A percentile compares a stretch with the other conserved stretches of the same genome.
Conservation (phyloP, 176 grass and related monocot species). For the Rhynchospora pubera region DNA sequence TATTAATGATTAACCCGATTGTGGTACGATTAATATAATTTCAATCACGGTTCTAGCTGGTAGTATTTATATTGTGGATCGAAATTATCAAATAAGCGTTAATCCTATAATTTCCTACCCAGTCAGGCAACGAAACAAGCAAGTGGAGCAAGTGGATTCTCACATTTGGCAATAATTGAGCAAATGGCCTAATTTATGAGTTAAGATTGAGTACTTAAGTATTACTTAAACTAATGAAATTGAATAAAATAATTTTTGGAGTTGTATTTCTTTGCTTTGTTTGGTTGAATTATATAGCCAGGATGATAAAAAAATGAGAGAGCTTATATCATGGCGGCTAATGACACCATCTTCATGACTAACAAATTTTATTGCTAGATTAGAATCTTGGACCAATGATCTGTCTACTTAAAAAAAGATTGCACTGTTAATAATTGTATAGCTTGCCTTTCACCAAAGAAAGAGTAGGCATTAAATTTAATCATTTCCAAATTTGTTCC, state of each 20-base stretch:
- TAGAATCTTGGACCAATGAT: neutral
- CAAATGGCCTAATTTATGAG: neutral
- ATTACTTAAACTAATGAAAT: neutral
- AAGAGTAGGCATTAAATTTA: neutral
- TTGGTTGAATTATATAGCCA: neutral
- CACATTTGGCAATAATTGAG: conserved; percentile 6
- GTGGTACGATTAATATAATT: neutral
- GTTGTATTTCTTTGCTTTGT: neutral
- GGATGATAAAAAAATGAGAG: neutral
- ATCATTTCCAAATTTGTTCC: neutral
- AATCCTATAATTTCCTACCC: neutral
- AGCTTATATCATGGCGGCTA: neutral
- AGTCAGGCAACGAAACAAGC: neutral
- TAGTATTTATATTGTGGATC: neutral
- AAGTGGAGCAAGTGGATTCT: neutral
- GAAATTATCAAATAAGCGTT: neutral
- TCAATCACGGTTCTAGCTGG: neutral
- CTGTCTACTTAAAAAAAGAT: neutral
- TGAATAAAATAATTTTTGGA: neutral
- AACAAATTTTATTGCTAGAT: neutral
- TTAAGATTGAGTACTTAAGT: neutral
- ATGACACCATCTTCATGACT: neutral
- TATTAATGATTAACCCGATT: neutral
- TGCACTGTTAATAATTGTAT: neutral
- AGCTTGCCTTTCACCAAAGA: neutral